Base-by-base conservation (phyloP, 768 basidiomycete species). In the Exsudoporus frostii region DNA sequence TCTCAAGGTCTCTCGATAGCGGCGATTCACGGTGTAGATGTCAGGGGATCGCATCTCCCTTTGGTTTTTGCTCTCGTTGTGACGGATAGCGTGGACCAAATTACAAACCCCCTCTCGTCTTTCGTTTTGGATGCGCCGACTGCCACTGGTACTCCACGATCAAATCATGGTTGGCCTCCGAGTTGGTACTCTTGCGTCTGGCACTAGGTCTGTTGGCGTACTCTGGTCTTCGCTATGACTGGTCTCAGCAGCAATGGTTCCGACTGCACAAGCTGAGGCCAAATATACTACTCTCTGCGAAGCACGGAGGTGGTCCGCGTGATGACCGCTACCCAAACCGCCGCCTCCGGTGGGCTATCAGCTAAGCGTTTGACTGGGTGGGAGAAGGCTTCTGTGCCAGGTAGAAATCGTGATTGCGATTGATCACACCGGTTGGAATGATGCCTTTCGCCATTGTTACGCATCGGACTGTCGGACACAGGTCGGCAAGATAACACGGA, bases 21-120 rank as follows among this genome's bases (percentile, higher is more conserved):
- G 1, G 56, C 67, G 33, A 39, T 68, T 59, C 48, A 69, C 51
- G n/a, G 63, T 67, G 29, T 76, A 73, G 8, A 58, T 65, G 44
- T 77, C 15, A 25, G n/a, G 81, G 79, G 60, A 78, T 15, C 27
- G 3, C 17, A 49, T 25, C 45, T 54, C 1, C 30, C 50, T 8
- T 51, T 56, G 4, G 10, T 58, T 14, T 60, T 71, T 17, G 6
- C 36, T 4, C 30, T 45, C n/a, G 19, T 7, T 17, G 14, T 42
- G 4, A 20, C 43, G 1, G 10, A 41, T 22, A 8, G 2, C n/a
- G 29, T 57, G n/a, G 49, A 59, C 15, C 24, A 47, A 5, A 19
- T 63, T 22, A 17, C 40, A 2, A 27, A 38, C 17, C 25, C 13
- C 2, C 43, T 66, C 20, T 41, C 52, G 3, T 51, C 59, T 14